Conservation (phyloP, 2,329 filamentous ascomycete species). For the Raffaelea ambrosiae region DNA sequence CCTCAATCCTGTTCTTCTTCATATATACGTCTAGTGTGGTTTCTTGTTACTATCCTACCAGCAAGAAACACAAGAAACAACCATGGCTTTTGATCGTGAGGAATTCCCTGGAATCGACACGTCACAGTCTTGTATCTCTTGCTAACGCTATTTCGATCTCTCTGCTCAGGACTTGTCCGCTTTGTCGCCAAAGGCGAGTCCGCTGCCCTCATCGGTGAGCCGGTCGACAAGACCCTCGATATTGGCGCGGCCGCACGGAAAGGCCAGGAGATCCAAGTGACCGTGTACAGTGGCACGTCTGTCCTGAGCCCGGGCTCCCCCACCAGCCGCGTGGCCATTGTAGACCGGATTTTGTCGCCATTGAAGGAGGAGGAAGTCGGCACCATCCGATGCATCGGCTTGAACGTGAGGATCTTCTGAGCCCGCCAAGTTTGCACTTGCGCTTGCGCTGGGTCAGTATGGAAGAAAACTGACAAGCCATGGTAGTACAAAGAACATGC, state of each 20-base stretch:
- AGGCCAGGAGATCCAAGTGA: slow-evolving; percentile 46
- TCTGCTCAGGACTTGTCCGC: slow-evolving; percentile 45
- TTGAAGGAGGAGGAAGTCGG: slow-evolving; percentile 39
- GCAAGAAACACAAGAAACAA: not conserved
- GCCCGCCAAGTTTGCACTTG: not conserved
- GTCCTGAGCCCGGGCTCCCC: slow-evolving; percentile 44
- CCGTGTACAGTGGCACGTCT: slow-evolving; percentile 49
- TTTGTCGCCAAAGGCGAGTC: slow-evolving; percentile 45
- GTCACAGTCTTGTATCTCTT: not conserved
- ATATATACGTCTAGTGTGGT: not conserved
- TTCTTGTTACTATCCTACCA: not conserved
- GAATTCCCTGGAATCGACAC: too few relatives aligned
- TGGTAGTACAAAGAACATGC: slow-evolving; percentile 36
- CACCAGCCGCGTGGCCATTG: slow-evolving; percentile 27
- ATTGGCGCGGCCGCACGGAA: slow-evolving; percentile 48
- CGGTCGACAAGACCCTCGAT: slow-evolving; percentile 41
- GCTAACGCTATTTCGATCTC: not conserved
- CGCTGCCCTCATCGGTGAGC: slow-evolving; percentile 46
- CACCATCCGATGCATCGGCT: slow-evolving; percentile 49
- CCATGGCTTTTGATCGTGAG: not conserved
- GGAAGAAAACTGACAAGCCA: not conserved
- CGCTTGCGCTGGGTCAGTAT: too few relatives aligned
- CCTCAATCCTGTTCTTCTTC: too few relatives aligned
- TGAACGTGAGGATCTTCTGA: slow-evolving; percentile 42
- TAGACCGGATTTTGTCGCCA: slow-evolving; percentile 39